A percentile compares a stretch with the other conserved stretches of the same genome.
These are phyloP conservation scores for Monosporascus cannonballus DNA, from an alignment of 2,329 filamentous ascomycete genomes.

Conservation along the genomic window DNA sequence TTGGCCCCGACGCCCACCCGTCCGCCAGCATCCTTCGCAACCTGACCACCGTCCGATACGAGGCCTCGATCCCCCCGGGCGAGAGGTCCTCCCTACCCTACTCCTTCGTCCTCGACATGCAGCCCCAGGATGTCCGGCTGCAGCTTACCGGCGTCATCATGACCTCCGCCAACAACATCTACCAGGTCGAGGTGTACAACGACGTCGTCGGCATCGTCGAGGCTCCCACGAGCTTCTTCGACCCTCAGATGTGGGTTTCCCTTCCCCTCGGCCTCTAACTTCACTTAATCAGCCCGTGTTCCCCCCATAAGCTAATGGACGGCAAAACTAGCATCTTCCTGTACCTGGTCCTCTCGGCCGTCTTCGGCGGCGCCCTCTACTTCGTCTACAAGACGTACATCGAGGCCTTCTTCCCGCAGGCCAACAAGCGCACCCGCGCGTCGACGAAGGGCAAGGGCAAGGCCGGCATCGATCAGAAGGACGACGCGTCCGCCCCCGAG, in stretches of 20 bases:
- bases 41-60: slow-evolving; percentile 71
- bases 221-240: slow-evolving; percentile 83
- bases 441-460: slow-evolving; percentile 49
- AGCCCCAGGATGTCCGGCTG: slow-evolving; percentile 81
- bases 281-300: slow-evolving; percentile 29
- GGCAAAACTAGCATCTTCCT: slow-evolving; percentile 73
- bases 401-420: slow-evolving; percentile 89
- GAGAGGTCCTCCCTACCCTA: slow-evolving; percentile 73
- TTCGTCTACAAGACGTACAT: slow-evolving; percentile 99
- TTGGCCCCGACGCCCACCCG: slow-evolving; percentile 40
- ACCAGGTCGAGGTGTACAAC: slow-evolving; percentile 75
- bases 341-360: slow-evolving; percentile 79
- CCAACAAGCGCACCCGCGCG: slow-evolving; percentile 55
- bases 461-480: slow-evolving; percentile 52
- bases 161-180: slow-evolving; percentile 60
- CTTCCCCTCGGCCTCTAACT: slow-evolving; percentile 34
- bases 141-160: slow-evolving; percentile 70
- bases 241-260: slow-evolving; percentile 80
- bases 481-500: slow-evolving; percentile 63
- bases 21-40: slow-evolving; percentile 67
- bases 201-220: slow-evolving; percentile 83
- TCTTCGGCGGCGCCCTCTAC: slow-evolving; percentile 77
- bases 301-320: too few species aligned
- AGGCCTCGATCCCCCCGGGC: slow-evolving; percentile 67
- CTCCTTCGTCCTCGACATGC: slow-evolving; percentile 83